These are phyloP conservation scores for Apiotrichum montevideense DNA, from an alignment of 1,284 basidiomycete genomes.

Conservation along the genomic window DNA sequence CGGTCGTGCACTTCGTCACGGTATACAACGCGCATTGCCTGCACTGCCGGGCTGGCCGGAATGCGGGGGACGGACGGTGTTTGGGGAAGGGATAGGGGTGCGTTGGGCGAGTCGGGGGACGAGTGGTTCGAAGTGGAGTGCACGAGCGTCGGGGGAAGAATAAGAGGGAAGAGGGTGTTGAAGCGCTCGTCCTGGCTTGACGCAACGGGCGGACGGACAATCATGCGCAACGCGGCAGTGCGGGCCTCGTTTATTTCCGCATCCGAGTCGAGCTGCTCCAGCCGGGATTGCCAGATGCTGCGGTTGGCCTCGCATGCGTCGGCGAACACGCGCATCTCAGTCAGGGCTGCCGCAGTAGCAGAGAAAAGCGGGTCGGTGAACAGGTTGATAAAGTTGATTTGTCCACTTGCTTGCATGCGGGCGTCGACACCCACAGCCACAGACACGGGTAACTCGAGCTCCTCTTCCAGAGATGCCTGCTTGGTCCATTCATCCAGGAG, in stretches of 20 bases:
- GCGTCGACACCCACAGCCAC: conserved; percentile 58
- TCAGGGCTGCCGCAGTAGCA: conserved; percentile 63
- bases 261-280: conserved; percentile 46
- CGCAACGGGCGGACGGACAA: conserved; percentile 1
- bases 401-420: conserved; percentile 66
- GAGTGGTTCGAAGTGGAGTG: neutral
- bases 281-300: conserved; percentile 57
- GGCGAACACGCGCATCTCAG: conserved; percentile 62
- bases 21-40: conserved; percentile 10
- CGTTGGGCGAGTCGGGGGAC: conserved; percentile 14
- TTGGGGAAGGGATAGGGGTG: conserved; percentile 1
- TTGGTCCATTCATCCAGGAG: conserved; percentile 81
- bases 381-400: conserved; percentile 80
- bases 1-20: conserved; percentile 11
- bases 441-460: conserved; percentile 69
- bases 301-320: conserved; percentile 62
- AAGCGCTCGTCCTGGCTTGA: conserved; percentile 40
- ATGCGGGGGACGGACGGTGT: neutral
- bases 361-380: conserved; percentile 79
- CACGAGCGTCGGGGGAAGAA: conserved; percentile 37
- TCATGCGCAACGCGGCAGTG: conserved; percentile 15
- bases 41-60: conserved; percentile 1
- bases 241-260: conserved; percentile 7
- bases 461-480: conserved; percentile 73
- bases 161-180: conserved; percentile 46